phyloP scores from a whole-genome alignment of 2,329 filamentous ascomycete species.

The Akanthomyces muscarius region DNA sequence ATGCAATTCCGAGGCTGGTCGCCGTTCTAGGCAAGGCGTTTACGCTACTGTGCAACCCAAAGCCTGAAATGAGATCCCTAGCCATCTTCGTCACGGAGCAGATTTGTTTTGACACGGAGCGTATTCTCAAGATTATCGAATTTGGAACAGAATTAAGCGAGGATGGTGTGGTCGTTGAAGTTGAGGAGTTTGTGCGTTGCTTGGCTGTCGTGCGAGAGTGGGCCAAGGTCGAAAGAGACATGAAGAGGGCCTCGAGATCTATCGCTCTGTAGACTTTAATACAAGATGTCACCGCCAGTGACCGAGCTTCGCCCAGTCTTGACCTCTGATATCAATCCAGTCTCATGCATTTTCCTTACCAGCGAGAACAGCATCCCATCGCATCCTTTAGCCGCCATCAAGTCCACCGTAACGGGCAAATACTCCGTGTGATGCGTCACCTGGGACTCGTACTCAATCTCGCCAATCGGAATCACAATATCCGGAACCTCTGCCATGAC shows the following conservation, averaged over 20 bases:
- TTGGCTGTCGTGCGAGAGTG: neutral
- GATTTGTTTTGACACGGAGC: neutral
- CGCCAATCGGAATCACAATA: conserved; percentile 39
- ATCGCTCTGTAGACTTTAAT: neutral
- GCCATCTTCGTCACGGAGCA: neutral
- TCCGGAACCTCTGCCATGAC: conserved; percentile 38
- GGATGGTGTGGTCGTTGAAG: neutral
- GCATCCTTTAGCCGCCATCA: conserved; percentile 57
- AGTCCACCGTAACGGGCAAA: conserved; percentile 54
- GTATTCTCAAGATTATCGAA: neutral
- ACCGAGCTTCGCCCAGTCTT: conserved; percentile 11
- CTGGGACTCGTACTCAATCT: conserved; percentile 30
- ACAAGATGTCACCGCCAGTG: neutral
- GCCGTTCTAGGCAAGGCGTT: neutral
- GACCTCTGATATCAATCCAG: conserved; percentile 7
- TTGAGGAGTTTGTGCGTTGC: neutral
- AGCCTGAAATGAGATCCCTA: neutral
- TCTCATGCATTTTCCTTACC: conserved; percentile 21
- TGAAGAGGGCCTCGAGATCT: neutral
- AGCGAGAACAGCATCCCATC: conserved; percentile 54
- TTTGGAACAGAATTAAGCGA: neutral
- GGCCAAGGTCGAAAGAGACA: neutral
- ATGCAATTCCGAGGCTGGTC: neutral
- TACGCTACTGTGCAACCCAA: neutral
- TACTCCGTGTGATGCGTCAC: conserved; percentile 45